phyloP scores from a whole-genome alignment of 2,329 filamentous ascomycete species.

The Triangularia setosa region DNA sequence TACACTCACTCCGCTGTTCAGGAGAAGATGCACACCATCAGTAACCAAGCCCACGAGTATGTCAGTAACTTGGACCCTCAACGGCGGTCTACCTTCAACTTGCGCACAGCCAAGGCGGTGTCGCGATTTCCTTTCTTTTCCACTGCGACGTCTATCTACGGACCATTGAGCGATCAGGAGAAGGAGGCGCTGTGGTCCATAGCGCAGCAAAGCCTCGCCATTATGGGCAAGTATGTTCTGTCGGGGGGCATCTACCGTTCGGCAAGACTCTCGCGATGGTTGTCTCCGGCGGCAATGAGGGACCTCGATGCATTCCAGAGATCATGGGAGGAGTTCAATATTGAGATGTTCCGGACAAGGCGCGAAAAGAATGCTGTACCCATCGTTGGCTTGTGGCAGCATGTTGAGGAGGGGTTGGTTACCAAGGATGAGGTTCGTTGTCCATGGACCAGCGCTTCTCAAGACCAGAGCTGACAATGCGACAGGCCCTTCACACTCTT shows the following conservation, averaged over 20 bases:
- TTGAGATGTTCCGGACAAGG: not conserved
- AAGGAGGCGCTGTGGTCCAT: not conserved
- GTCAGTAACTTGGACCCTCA: not conserved
- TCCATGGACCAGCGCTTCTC: too few species aligned
- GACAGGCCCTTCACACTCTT: slow-evolving; percentile 36
- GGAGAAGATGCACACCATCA: not conserved
- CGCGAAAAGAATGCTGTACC: not conserved
- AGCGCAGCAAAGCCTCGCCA: not conserved
- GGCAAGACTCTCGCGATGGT: not conserved
- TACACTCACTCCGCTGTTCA: not conserved
- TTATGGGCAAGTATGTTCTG: not conserved
- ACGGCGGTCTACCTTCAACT: slow-evolving; percentile 11
- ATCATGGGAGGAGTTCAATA: not conserved
- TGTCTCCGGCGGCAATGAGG: not conserved
- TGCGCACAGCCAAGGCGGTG: slow-evolving; percentile 12
- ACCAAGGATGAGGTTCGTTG: not conserved
- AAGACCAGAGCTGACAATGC: too few species aligned
- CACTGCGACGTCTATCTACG: not conserved
- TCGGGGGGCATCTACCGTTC: not conserved
- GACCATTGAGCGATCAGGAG: not conserved
- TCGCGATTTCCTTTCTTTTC: slow-evolving; percentile 1
- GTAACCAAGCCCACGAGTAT: not conserved
- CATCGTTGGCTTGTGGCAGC: not conserved
- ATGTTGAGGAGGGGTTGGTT: not conserved
- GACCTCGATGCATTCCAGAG: not conserved